Evolutionary conservation across 345 rosid genomes (phyloP), one percentile per base, ranked within the genome.

Genomic region (Ricinus communis): DNA sequence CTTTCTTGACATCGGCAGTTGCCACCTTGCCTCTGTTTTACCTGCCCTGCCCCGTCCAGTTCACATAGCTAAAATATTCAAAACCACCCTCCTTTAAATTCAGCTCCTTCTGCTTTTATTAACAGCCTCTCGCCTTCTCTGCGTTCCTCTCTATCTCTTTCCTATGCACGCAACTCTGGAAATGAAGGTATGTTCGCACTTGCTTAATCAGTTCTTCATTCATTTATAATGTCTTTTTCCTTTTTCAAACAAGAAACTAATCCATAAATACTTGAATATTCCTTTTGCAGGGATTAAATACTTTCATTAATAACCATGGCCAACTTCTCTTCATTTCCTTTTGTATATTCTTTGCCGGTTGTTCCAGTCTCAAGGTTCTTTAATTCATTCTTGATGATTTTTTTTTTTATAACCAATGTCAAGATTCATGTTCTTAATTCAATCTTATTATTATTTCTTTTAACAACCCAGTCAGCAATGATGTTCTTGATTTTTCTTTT

Each of bases 301-400:
- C 10, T 54, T 41, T 25, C 47, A 16, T 21, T 28, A 49, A 28
- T 72, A 30, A 46, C 24, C 28, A 15, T 33, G 2, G 55, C 69
- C 69, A 54, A 12, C 46, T 69, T 51, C 74, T 73, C 14, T 21
- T 78, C 8, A 16, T 69, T 52, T 27, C 33, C 1, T 45, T 78
- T 38, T 73, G 47, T 52, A 27, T 78, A 21, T 65, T 69, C 59
- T 19, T 45, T 18, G 43, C 71, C 33, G 19, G 63, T 24, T 69
- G 77, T 65, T 73, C 81, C 56, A n/a, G 63, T 41, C 81, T 78
- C 41, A 64, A 78, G 81, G 81, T 78, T 66, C 21, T 12, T 52
- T 28, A 1, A 22, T n/a, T 45, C n/a, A 3, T 22, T 33, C 11
- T 33, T 33, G 4, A 12, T 43, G 14, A 43, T 47, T 19, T 4